A percentile compares a stretch with the other conserved stretches of the same genome.
Evolutionary conservation across 495 filamentous ascomycete genomes (phyloP).

Genomic region (Darksidea phi): DNA sequence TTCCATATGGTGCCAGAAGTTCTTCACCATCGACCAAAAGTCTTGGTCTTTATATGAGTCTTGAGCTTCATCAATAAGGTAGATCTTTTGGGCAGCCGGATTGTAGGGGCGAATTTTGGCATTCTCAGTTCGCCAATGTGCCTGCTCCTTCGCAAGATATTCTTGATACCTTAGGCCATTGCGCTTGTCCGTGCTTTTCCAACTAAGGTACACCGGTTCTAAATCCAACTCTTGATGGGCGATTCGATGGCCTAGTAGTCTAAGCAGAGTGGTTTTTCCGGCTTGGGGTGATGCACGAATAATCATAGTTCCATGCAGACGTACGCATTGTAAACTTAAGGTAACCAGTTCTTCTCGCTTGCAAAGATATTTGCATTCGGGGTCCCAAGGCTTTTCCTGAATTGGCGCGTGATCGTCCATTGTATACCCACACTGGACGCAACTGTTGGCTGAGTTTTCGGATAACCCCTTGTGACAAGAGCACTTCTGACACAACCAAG

Average conservation of each 20-base stretch:
- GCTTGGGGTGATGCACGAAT: constrained; percentile 14
- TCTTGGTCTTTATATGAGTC: constrained; percentile 11
- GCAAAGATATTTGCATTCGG: neutral
- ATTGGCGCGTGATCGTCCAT: constrained; percentile 3
- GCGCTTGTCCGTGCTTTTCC: constrained; percentile 2
- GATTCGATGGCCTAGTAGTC: constrained; percentile 8
- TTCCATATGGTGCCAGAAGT: too few species aligned
- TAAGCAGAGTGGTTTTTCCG: constrained; percentile 17
- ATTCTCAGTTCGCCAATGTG: constrained; percentile 6
- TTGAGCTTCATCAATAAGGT: constrained; percentile 18
- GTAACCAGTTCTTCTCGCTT: constrained; percentile 12
- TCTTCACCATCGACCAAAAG: neutral
- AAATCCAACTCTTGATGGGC: constrained; percentile 3
- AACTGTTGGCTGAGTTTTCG: constrained; percentile 2
- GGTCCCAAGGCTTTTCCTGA: neutral
- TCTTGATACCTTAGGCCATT: neutral
- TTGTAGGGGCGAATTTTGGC: constrained; percentile 5
- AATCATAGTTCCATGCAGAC: constrained; percentile 3
- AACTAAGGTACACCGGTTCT: constrained; percentile 13
- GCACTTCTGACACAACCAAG: neutral
- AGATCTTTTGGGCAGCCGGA: constrained; percentile 7
- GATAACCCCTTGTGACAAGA: constrained; percentile 3
- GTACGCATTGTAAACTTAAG: constrained; percentile 1
- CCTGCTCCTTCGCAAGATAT: too few species aligned
- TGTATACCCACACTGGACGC: constrained; percentile 8